phyloP scores from a whole-genome alignment of 164 flowering plant genomes.

The Litsea cubeba region DNA sequence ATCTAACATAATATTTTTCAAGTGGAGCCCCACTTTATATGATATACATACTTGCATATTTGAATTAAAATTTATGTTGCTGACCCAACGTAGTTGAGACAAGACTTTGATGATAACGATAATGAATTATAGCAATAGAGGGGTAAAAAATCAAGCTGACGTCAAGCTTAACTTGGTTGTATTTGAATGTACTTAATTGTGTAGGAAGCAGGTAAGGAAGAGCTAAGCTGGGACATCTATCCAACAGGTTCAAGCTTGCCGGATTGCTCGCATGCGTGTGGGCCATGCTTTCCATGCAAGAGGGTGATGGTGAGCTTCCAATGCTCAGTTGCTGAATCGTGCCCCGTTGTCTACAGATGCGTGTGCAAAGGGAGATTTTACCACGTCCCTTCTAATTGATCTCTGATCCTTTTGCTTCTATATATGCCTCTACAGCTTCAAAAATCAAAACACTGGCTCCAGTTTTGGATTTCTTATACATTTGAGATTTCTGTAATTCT shows the following conservation, averaged over 20 bases:
- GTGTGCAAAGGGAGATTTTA: conserved; percentile 45
- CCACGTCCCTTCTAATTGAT: conserved; percentile 48
- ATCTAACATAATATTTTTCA: no score
- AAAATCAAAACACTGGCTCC: background rate
- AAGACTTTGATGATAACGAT: no score
- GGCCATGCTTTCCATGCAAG: conserved; percentile 75
- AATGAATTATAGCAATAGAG: no score
- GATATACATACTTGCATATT: no score
- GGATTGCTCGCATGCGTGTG: conserved; percentile 80
- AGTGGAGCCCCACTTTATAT: no score
- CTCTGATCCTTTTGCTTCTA: background rate
- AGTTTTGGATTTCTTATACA: background rate
- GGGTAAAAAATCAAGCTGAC: no score
- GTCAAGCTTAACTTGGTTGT: no score
- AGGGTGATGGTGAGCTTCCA: conserved; percentile 79
- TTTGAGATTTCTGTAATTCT: background rate
- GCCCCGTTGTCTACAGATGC: conserved; percentile 76
- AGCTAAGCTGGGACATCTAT: conserved; percentile 34
- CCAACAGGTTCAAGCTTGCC: conserved; percentile 77
- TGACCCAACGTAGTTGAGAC: no score
- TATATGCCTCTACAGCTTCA: background rate
- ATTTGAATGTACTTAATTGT: no score
- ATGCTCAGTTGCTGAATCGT: conserved; percentile 64
- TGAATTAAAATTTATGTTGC: no score
- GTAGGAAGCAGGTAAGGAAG: conserved; percentile 29